Evolutionary conservation across 2,329 filamentous ascomycete genomes (phyloP).

Genomic region (Colletotrichum eleusines): DNA sequence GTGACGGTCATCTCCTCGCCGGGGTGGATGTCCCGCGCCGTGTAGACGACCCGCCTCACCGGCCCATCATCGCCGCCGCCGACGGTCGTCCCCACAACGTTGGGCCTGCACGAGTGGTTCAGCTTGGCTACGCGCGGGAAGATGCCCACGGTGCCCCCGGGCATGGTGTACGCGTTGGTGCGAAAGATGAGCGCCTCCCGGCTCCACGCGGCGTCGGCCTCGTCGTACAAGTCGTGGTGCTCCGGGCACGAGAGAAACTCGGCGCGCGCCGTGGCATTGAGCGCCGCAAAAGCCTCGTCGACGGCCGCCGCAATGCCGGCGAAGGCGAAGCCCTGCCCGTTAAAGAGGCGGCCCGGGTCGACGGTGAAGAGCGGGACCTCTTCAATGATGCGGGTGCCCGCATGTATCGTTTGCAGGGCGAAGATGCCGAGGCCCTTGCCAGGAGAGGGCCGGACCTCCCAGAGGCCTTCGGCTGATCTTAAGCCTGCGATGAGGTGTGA

Average conservation of each 20-base stretch:
- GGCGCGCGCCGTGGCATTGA: conserved; percentile 45
- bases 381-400: conserved; percentile 54
- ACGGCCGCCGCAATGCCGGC: conserved; percentile 51
- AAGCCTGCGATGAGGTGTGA: conserved; percentile 24
- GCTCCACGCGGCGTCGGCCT: conserved; percentile 44
- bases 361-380: conserved; percentile 53
- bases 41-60: conserved; percentile 52
- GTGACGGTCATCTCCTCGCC: conserved; percentile 52
- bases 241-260: conserved; percentile 48
- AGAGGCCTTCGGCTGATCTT: conserved; percentile 41
- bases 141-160: conserved; percentile 47
- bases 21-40: conserved; percentile 47
- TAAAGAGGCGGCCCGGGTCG: conserved; percentile 46
- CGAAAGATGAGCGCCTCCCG: conserved; percentile 52
- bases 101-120: conserved; percentile 57
- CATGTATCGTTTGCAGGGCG: conserved; percentile 50
- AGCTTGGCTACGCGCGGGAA: conserved; percentile 53
- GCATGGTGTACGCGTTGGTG: conserved; percentile 55
- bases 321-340: conserved; percentile 49
- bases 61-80: conserved; percentile 41
- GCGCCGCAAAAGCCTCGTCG: conserved; percentile 41
- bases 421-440: conserved; percentile 58
- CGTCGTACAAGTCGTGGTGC: conserved; percentile 43
- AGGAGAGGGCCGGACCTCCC: conserved; percentile 48
- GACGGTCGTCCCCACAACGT: conserved; percentile 45